Evolutionary conservation across 192 early-diverging fungal genomes (phyloP).

Genomic region (Coemansia sp.): DNA sequence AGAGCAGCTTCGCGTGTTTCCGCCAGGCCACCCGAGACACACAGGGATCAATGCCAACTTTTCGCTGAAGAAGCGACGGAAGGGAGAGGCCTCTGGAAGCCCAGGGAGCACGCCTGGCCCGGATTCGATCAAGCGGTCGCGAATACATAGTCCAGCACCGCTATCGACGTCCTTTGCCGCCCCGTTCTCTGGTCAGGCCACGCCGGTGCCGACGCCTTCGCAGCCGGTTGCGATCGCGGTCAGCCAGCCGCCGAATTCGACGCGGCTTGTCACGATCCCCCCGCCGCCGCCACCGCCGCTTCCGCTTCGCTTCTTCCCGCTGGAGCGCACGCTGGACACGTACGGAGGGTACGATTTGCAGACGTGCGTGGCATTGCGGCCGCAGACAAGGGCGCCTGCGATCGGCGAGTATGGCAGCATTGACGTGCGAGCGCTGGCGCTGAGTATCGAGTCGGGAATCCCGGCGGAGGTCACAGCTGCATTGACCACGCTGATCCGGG

Average conservation of each 20-base stretch:
- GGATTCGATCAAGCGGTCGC: conserved; percentile 31
- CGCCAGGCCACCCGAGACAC: conserved; percentile 48
- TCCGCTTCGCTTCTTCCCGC: conserved; percentile 37
- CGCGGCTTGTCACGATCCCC: conserved; percentile 16
- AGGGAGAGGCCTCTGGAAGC: conserved; percentile 26
- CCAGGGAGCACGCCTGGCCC: conserved; percentile 43
- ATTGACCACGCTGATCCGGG: conserved; percentile 64
- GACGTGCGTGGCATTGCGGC: conserved; percentile 55
- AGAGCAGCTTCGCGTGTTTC: conserved; percentile 48
- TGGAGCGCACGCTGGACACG: conserved; percentile 65
- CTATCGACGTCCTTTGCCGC: conserved; percentile 11
- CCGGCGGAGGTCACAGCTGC: conserved; percentile 70
- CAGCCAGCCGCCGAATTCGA: neutral
- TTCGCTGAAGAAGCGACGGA: conserved; percentile 50
- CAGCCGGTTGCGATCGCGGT: neutral
- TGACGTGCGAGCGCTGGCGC: conserved; percentile 71
- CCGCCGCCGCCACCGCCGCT: conserved; percentile 24
- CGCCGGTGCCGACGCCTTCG: conserved; percentile 10
- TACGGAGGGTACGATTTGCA: conserved; percentile 75
- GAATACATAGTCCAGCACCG: conserved; percentile 26
- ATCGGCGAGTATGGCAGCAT: conserved; percentile 56
- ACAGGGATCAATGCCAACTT: conserved; percentile 48
- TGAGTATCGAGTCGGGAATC: conserved; percentile 77
- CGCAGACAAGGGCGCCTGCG: conserved; percentile 53
- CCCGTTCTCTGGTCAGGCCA: conserved; percentile 9